Base-by-base conservation (phyloP, 495 filamentous ascomycete species). In the Neurospora terricola region DNA sequence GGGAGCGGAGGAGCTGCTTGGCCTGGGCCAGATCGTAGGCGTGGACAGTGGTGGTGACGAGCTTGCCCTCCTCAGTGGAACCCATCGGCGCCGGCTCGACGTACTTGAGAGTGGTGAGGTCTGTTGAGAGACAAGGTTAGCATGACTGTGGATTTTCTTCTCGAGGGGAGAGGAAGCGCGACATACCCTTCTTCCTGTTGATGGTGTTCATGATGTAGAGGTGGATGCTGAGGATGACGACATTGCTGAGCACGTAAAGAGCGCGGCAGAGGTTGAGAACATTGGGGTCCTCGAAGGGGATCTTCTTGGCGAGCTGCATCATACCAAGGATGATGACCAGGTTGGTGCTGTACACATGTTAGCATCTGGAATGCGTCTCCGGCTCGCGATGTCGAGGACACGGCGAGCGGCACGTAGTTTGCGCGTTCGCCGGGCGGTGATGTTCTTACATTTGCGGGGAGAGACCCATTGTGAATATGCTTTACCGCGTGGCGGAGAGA, bases 21-120 rank as follows among this genome's bases (percentile, higher is more conserved):
- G 98, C 87, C 84, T 99, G 96, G 72, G 86, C 84, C 76, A 90
- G 83, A 81, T 99, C 96, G 87, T 99, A 98, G 75, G 93, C 93
- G 82, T 94, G 91, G 82, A 96, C 88, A 75, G 96, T 99, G 72
- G 96, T 99, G 39, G 94, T 98, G 73, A 98, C 91, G 78, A 95
- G 92, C 82, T 97, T 97, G 76, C 92, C 90, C 84, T 97, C 93
- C 81, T 98, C 96, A 78, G 88, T 87, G 77, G 91, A 94, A 79
- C 96, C 95, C 90, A 97, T 93, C 37, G 91, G 88, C 16, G 96
- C 89, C 45, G 94, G 95, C 85, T 99, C 96, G 76, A 98, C 93
- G 83, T 99, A 99, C 86, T 98, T 98, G 80, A 99, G 87, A 14
- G 94, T 97, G n/a, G 94, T 95, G 83, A 97, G 88, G 80, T 99